Base-by-base conservation (phyloP, 192 early-diverging fungal species). In the Gamsiella multidivaricata region DNA sequence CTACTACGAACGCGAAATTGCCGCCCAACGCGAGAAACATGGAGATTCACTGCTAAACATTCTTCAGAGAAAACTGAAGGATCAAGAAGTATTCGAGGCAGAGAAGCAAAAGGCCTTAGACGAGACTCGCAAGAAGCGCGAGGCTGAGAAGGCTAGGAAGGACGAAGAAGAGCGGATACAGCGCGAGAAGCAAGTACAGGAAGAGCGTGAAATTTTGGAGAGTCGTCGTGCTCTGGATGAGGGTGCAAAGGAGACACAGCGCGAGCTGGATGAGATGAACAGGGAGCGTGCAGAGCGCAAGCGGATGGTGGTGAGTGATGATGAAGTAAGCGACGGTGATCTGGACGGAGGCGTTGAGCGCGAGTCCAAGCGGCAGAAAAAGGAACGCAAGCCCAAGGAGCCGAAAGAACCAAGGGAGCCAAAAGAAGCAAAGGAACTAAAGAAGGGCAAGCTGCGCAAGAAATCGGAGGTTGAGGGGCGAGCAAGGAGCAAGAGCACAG, bases 1-100 rank as follows among this genome's bases (percentile, higher is more conserved):
- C 8, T 80, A 79, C 23, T 92, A 88, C 70, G 90, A 90, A 46
- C 79, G 85, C 1, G 83, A 84, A n/a, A 86, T 93, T 53, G 82
- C 89, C 5, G 80, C 84, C 3, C 88, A 90, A 18, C 88, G 92
- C 28, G 84, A 86, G 12, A 79, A 82, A 42, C 88, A 86, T 53
- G 87, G 89, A 63, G 85, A 88, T 41, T 86, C 90, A 20, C 69
- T 93, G 0, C 66, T 80, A 32, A 65, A 81, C 20, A 89, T 88
- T 37, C 58, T 91, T 2, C 67, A 83, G 20, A 69, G 88, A 47
- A 88, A 89, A 53, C 79, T 83, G 12, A 67, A 79, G 39, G 89
- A 90, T 25, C 91, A 93, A 42, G 80, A 84, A 37, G 57, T 80
- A 9, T 86, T 88, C 64, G 92, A 92, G 49, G 82, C 73, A 5